Conservation (phyloP, 345 rosid genomes). For the Lagerstroemia speciosa region DNA sequence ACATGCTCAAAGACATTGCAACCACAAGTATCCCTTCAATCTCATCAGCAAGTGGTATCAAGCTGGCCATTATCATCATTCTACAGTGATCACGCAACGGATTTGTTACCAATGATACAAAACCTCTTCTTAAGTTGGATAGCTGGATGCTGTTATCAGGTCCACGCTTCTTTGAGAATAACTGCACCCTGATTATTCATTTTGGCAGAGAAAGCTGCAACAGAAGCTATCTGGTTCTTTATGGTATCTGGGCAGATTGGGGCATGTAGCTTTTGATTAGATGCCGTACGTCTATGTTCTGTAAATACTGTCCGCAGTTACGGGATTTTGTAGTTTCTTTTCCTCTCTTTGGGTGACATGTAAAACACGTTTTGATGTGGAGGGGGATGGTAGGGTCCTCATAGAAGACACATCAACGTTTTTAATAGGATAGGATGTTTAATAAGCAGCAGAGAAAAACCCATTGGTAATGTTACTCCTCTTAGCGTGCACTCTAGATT, state of each 20-base stretch:
- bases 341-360: not conserved
- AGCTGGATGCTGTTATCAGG: not conserved
- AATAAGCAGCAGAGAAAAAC: too few species aligned
- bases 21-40: not conserved
- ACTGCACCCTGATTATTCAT: not conserved
- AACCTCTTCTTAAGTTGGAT: not conserved
- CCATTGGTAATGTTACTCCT: too few species aligned
- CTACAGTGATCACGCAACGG: not conserved
- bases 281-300: not conserved
- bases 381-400: not conserved
- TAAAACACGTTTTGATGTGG: too few species aligned
- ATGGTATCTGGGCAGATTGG: not conserved
- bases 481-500: too few species aligned
- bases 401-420: not conserved
- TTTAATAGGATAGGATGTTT: too few species aligned
- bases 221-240: not conserved
- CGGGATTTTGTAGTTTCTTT: not conserved
- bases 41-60: not conserved
- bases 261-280: not conserved
- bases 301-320: constrained; percentile 1
- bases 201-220: not conserved
- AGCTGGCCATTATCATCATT: not conserved
- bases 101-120: not conserved
- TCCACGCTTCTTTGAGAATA: not conserved
- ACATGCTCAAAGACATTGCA: not conserved